phyloP scores from a whole-genome alignment of 352 stramenopile genomes.

The Saprolegnia parasitica region DNA sequence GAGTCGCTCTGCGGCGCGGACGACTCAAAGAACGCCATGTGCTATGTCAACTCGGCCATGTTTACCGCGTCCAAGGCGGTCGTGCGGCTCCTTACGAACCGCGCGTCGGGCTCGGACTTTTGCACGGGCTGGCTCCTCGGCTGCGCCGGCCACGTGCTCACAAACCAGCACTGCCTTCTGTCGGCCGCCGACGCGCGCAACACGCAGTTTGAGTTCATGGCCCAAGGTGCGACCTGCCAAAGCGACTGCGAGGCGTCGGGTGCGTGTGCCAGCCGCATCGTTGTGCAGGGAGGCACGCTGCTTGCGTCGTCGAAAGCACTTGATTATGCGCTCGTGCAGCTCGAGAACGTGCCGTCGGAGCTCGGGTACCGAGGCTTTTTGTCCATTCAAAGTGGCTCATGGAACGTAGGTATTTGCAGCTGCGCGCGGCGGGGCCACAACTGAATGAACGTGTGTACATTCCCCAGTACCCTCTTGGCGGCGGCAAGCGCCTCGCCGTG shows the following conservation, averaged over 20 bases:
- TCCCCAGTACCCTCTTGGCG: slow-evolving; percentile 38
- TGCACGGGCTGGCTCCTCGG: slow-evolving; percentile 70
- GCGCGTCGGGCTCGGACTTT: slow-evolving; percentile 55
- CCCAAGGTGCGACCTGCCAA: slow-evolving; percentile 46
- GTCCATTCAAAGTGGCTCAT: slow-evolving; percentile 39
- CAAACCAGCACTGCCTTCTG: slow-evolving; percentile 74
- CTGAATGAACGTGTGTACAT: slow-evolving; percentile 42
- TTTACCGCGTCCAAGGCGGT: slow-evolving; percentile 44
- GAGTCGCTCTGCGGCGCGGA: slow-evolving; percentile 66
- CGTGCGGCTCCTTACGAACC: slow-evolving; percentile 51
- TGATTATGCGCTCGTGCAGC: slow-evolving; percentile 48
- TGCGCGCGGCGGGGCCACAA: slow-evolving; percentile 35
- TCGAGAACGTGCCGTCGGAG: slow-evolving; percentile 28
- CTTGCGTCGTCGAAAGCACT: slow-evolving; percentile 38
- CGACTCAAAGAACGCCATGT: slow-evolving; percentile 65
- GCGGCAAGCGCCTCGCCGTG: slow-evolving; percentile 41
- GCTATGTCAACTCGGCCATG: slow-evolving; percentile 44
- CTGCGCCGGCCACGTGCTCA: slow-evolving; percentile 72
- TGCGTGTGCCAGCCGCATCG: slow-evolving; percentile 42
- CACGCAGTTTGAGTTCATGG: slow-evolving; percentile 63
- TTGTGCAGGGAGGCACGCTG: slow-evolving; percentile 37
- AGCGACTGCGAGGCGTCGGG: slow-evolving; percentile 37
- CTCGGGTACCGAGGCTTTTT: background rate
- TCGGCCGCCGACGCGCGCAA: slow-evolving; percentile 58
- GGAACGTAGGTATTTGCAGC: slow-evolving; percentile 38